Conservation (phyloP, 495 filamentous ascomycete genomes). For the Chaetomium tenue region DNA sequence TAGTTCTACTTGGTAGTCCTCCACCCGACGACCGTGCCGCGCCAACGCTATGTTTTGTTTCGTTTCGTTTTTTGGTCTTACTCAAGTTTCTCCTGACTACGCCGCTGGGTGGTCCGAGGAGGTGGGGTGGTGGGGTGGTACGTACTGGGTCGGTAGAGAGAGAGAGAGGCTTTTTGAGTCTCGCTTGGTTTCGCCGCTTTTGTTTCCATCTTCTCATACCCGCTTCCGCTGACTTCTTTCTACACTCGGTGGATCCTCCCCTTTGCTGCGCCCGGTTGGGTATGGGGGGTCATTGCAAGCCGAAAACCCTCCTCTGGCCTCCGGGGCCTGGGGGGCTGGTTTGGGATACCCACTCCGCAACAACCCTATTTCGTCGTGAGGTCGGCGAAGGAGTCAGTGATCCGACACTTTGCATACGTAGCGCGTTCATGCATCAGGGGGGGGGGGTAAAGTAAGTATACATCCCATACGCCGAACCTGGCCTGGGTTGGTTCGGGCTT, state of each 20-base stretch:
- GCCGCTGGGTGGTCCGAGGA: background rate
- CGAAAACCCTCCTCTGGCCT: too few relatives aligned
- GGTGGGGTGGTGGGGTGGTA: background rate
- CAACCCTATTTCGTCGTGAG: too few relatives aligned
- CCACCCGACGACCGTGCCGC: too few relatives aligned
- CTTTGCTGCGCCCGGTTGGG: too few relatives aligned
- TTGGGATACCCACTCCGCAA: too few relatives aligned
- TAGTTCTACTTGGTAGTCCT: too few relatives aligned
- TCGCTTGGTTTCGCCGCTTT: constrained; percentile 3
- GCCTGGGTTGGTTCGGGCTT: background rate
- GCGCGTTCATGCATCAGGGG: background rate
- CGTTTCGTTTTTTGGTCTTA: background rate
- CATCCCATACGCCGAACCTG: background rate
- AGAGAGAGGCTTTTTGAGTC: background rate
- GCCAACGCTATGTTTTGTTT: background rate
- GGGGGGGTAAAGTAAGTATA: too few relatives aligned
- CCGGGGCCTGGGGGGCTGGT: too few relatives aligned
- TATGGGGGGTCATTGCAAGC: too few relatives aligned
- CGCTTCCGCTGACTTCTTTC: too few relatives aligned
- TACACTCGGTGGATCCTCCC: too few relatives aligned
- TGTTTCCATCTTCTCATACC: background rate
- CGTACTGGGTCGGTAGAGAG: background rate
- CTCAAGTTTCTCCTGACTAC: background rate
- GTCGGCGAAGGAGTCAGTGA: too few relatives aligned
- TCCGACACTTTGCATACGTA: background rate